A percentile compares a stretch with the other conserved stretches of the same genome.
These are phyloP conservation scores for Proteromonas lacertae DNA, from an alignment of 352 stramenopile genomes.

Conservation along the genomic window DNA sequence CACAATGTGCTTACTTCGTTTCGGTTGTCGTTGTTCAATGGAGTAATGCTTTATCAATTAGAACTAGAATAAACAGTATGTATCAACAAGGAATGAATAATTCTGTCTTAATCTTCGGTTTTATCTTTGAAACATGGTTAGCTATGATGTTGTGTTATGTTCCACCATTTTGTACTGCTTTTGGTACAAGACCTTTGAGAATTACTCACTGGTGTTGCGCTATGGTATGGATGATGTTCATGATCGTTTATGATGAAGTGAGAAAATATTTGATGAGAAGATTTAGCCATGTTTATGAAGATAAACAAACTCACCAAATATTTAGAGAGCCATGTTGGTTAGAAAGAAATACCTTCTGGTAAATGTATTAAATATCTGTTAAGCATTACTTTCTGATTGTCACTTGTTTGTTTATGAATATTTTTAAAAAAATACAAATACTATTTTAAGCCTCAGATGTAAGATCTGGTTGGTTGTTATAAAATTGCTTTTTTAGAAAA, in stretches of 20 bases:
- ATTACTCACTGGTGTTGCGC: constrained; percentile 49
- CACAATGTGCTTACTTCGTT: constrained; percentile 33
- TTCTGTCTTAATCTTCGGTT: constrained; percentile 49
- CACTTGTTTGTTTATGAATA: too few relatives aligned
- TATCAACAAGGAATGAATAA: constrained; percentile 53
- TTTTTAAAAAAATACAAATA: too few relatives aligned
- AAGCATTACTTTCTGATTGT: too few relatives aligned
- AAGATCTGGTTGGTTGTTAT: too few relatives aligned
- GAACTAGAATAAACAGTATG: constrained; percentile 51
- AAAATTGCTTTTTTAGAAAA: too few relatives aligned
- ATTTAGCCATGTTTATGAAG: too few relatives aligned
- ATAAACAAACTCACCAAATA: too few relatives aligned
- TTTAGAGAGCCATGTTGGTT: too few relatives aligned
- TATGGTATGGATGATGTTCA: constrained; percentile 37
- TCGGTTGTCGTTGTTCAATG: constrained; percentile 45
- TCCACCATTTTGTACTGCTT: constrained; percentile 27
- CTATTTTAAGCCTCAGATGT: too few relatives aligned
- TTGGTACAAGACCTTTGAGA: constrained; percentile 40
- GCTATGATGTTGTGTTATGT: constrained; percentile 36
- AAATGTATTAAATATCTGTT: too few relatives aligned
- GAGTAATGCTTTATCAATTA: constrained; percentile 54
- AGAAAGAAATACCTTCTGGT: too few relatives aligned
- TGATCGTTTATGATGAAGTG: constrained; percentile 44
- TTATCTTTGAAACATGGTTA: constrained; percentile 59
- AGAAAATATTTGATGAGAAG: constrained; percentile 56